Conservation (phyloP, 2,329 filamentous ascomycete genomes). For the Alternaria angustiovoidea region DNA sequence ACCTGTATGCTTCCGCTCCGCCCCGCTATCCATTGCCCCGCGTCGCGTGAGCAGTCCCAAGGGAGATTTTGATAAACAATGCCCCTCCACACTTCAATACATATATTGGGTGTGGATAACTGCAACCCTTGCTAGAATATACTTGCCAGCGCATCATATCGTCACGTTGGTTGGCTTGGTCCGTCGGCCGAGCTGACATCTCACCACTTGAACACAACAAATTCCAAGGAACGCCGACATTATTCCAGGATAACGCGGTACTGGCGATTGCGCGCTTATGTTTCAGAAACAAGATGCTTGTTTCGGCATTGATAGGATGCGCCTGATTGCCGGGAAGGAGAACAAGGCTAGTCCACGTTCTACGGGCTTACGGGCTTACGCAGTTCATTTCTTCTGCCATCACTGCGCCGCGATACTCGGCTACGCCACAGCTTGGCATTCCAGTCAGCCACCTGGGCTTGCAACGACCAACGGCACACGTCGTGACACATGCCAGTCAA, state of each 20-base stretch:
- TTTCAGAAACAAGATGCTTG: constrained; percentile 2
- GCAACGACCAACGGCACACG: neutral
- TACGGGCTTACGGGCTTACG: neutral
- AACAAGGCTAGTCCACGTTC: neutral
- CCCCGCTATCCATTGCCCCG: constrained; percentile 7
- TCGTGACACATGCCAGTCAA: neutral
- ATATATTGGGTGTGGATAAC: neutral
- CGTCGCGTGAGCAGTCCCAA: constrained; percentile 8
- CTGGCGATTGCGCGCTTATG: neutral
- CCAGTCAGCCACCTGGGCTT: neutral
- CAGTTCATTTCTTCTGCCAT: neutral
- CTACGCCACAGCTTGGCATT: constrained; percentile 4
- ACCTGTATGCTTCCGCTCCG: constrained; percentile 5
- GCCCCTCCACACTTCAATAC: neutral
- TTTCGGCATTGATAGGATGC: neutral
- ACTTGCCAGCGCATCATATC: constrained; percentile 1
- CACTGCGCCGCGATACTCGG: constrained; percentile 3
- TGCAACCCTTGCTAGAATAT: neutral
- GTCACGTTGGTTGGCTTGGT: neutral
- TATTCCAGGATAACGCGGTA: neutral
- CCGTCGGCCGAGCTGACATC: neutral
- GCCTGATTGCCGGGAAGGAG: neutral
- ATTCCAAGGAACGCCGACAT: neutral
- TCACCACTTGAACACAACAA: neutral
- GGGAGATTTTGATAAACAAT: neutral